Percentiles rank a stretch among this genome's conserved stretches.
Evolutionary conservation across 1,139 yeast species (phyloP).

Genomic region (Kodamaea anthophila): DNA sequence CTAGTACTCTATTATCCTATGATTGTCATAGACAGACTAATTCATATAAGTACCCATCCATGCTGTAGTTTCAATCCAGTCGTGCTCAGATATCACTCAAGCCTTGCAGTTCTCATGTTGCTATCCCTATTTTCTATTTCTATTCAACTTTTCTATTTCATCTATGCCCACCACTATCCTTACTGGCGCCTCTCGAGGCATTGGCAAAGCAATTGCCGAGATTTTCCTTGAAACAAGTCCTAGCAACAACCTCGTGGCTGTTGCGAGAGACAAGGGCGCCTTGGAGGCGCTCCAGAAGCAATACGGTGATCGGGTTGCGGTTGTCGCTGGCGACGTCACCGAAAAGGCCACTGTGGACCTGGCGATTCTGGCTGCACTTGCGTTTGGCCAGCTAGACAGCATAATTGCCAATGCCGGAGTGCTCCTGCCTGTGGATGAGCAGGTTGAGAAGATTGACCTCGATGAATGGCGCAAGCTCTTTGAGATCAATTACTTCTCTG

Average conservation of each 20-base stretch:
- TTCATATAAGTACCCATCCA: too few relatives aligned
- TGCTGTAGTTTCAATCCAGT: too few relatives aligned
- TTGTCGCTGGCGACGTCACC: conserved; percentile 65
- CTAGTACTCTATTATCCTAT: too few relatives aligned
- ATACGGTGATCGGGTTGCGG: conserved; percentile 49
- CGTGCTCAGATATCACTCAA: too few relatives aligned
- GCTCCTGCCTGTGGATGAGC: conserved; percentile 63
- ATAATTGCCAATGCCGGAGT: conserved; percentile 85
- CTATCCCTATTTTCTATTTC: too few relatives aligned
- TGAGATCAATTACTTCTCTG: conserved; percentile 75
- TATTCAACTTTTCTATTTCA: too few relatives aligned
- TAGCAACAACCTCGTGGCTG: conserved; percentile 47
- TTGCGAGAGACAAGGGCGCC: conserved; percentile 58
- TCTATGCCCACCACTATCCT: conserved; percentile 37
- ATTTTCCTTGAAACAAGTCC: conserved; percentile 35
- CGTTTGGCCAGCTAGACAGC: conserved; percentile 61
- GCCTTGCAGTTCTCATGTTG: too few relatives aligned
- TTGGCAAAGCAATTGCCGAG: conserved; percentile 68
- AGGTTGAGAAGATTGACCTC: conserved; percentile 44
- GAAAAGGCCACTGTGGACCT: conserved; percentile 28
- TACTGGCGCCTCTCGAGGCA: conserved; percentile 77
- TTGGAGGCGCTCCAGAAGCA: conserved; percentile 37
- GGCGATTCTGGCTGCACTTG: conserved; percentile 46
- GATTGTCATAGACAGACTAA: too few relatives aligned
- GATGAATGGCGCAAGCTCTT: conserved; percentile 58